Conservation (phyloP, 78 protist species). For the Planoprotostelium fungivorum region DNA sequence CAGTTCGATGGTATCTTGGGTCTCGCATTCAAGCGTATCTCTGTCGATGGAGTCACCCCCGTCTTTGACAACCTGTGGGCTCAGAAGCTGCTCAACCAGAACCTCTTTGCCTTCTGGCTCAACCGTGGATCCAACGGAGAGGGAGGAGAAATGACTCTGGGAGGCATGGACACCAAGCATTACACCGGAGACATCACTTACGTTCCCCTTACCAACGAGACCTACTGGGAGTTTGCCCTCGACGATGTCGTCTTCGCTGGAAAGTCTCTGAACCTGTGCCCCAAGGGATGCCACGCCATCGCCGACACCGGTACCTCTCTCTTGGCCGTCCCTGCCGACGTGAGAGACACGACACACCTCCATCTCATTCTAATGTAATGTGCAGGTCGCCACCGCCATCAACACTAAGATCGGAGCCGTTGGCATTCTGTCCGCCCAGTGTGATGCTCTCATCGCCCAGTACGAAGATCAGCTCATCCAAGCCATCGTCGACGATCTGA, state of each 20-base stretch:
- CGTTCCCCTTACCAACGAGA: slow-evolving; percentile 70
- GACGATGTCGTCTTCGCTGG: slow-evolving; percentile 42
- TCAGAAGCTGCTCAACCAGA: slow-evolving; percentile 57
- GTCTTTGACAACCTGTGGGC: slow-evolving; percentile 69
- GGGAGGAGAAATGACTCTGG: slow-evolving; percentile 88
- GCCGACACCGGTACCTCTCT: slow-evolving; percentile 95
- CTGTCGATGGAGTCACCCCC: slow-evolving; percentile 85
- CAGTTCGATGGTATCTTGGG: slow-evolving; percentile 91
- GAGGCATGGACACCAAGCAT: slow-evolving; percentile 76
- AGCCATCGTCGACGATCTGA: not conserved
- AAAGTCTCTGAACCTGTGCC: slow-evolving; percentile 48
- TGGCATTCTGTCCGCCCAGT: not conserved
- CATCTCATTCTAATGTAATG: too few relatives aligned
- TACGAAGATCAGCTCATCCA: slow-evolving; percentile 11
- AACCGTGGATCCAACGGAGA: slow-evolving; percentile 38
- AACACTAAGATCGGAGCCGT: slow-evolving; percentile 66
- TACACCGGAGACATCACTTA: slow-evolving; percentile 72
- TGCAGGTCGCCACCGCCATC: slow-evolving; percentile 33
- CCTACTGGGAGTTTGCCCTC: slow-evolving; percentile 80
- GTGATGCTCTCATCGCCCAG: not conserved
- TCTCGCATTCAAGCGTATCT: slow-evolving; percentile 83
- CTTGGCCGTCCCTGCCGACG: slow-evolving; percentile 85
- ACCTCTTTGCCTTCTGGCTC: slow-evolving; percentile 87
- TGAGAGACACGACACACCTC: slow-evolving; percentile 6
- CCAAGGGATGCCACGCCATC: slow-evolving; percentile 76